Base-by-base conservation (phyloP, 331 rosid species). In the Quercus phellos region DNA sequence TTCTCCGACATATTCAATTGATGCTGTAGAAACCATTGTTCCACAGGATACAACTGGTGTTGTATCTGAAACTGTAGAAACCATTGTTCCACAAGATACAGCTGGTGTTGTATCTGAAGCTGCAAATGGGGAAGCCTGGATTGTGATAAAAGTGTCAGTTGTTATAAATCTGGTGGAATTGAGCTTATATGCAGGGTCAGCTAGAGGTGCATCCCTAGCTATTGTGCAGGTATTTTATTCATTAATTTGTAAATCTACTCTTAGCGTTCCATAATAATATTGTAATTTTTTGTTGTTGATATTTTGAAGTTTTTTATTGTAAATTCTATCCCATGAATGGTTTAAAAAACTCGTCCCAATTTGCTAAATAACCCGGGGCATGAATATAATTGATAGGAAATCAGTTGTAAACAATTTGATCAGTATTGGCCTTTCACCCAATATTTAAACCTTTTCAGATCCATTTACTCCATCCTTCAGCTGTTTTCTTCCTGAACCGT, bases 141-240 rank as follows among this genome's bases (percentile, higher is more conserved):
- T 90, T 73, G 53, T 82, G 79, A 78, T 91, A 76, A 87, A 86
- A 90, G 82, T 92, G 43, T 90, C 85, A 17, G 93, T 95, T 58
- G 75, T 86, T 67, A 78, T 95, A 72, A 83, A 88, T 79, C 88
- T 92, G 63, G 97, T 89, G 72, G 96, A 91, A 78, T 82, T 95
- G 87, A 85, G 97, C 84, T 87, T 95, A 78, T 87, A 85, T 77
- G 77, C 94, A 16, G 93, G 97, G 38, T 80, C 86, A 75, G 81
- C 88, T 32, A 89, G 93, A 77, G 98, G 90, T 80, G 89, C 96
- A 82, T 74, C 97, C 73, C 87, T 95, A 50, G 98, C 99, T 81
- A 95, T 98, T 11, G 81, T 95, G 73, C 99, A 92, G 97, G 99
- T 95, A 87, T 42, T 56, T 51, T 68, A 32, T 68, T 74, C 76